These are phyloP conservation scores for Apocynum venetum DNA, from an alignment of 257 asterid species.

Conservation along the genomic window DNA sequence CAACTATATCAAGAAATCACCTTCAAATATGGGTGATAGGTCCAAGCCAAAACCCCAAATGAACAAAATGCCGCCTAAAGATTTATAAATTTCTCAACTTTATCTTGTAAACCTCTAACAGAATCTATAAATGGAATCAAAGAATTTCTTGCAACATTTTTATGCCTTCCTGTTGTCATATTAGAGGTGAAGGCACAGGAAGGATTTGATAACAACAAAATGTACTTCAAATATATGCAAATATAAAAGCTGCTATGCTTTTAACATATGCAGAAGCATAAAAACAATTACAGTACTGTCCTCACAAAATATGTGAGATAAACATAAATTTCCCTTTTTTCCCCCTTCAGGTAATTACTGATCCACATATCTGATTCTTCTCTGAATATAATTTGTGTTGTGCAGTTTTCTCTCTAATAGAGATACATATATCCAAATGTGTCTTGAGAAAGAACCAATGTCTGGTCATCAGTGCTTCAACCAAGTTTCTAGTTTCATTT, in stretches of 20 bases:
- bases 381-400: background rate
- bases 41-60: no score
- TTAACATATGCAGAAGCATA: background rate
- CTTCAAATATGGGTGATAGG: no score
- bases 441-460: background rate
- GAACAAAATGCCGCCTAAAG: no score
- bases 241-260: slow-evolving; percentile 6
- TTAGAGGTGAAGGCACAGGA: no score
- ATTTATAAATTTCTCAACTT: background rate
- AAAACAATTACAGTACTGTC: background rate
- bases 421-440: slow-evolving; percentile 2
- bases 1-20: no score
- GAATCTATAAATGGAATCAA: background rate
- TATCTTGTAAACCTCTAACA: background rate
- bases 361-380: background rate
- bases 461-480: slow-evolving; percentile 5
- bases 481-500: background rate
- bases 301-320: slow-evolving; percentile 4
- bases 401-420: background rate
- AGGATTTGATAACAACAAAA: background rate
- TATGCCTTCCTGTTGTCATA: background rate
- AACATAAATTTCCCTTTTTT: background rate
- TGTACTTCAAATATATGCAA: background rate
- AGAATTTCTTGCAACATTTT: background rate
- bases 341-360: no score